These are phyloP conservation scores for Malus asiatica DNA, from an alignment of 306 rosid genomes.

Conservation along the genomic window DNA sequence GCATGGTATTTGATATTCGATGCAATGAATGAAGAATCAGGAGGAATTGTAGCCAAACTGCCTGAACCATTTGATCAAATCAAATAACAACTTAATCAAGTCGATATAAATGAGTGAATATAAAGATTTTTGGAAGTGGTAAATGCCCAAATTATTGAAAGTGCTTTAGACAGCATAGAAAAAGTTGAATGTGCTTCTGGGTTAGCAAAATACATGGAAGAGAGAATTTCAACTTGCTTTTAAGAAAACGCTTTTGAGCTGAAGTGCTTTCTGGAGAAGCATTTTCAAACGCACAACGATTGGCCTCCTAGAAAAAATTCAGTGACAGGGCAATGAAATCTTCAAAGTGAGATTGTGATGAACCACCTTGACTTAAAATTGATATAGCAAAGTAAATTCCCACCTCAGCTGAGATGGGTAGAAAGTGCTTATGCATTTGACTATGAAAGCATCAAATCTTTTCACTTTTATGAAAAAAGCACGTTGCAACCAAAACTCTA, in stretches of 20 bases:
- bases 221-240: not conserved
- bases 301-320: not conserved
- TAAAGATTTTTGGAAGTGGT: no score
- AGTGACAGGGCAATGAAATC: not conserved
- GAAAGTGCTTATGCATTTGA: not conserved
- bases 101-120: not conserved
- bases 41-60: slow-evolving; percentile 26
- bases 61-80: slow-evolving; percentile 34
- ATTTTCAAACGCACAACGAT: not conserved
- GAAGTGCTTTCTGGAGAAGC: not conserved
- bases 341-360: not conserved
- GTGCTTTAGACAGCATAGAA: not conserved
- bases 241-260: not conserved
- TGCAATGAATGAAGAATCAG: slow-evolving; percentile 61
- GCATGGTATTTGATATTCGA: slow-evolving; percentile 85
- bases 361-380: not conserved
- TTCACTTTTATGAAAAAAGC: not conserved
- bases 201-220: not conserved
- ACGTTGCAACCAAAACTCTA: slow-evolving; percentile 5
- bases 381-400: not conserved
- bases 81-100: not conserved
- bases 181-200: not conserved
- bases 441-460: not conserved
- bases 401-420: not conserved
- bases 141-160: no score